Percentiles rank a stretch among this genome's conserved stretches.
phyloP scores from a whole-genome alignment of 352 stramenopile species.

The Pythium scleroteichum region DNA sequence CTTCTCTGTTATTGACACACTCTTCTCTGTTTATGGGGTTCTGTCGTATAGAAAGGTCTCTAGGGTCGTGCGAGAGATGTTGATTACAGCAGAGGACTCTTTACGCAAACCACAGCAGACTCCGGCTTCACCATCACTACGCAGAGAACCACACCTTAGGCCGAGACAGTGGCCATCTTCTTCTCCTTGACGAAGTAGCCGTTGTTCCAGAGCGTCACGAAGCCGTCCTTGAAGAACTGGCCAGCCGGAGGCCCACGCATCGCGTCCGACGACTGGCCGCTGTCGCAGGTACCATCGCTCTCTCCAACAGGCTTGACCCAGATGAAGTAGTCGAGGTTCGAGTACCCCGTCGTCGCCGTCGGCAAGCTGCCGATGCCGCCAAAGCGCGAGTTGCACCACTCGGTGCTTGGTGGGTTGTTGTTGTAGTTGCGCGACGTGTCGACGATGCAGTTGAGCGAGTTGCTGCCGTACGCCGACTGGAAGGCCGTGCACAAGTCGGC shows the following conservation, averaged over 20 bases:
- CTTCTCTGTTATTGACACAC: too few species aligned
- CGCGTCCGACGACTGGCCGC: slow-evolving; percentile 39
- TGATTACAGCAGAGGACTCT: too few species aligned
- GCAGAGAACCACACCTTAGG: too few species aligned
- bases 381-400: slow-evolving; percentile 72
- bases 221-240: slow-evolving; percentile 57
- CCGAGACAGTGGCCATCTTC: slow-evolving; percentile 15
- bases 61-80: too few species aligned
- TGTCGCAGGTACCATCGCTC: slow-evolving; percentile 30
- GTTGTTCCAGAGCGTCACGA: slow-evolving; percentile 68
- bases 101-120: too few species aligned
- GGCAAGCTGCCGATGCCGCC: slow-evolving; percentile 54
- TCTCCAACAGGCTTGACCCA: slow-evolving; percentile 71
- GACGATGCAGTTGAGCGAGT: slow-evolving; percentile 54
- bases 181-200: slow-evolving; percentile 57
- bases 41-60: too few species aligned
- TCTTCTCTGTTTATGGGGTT: too few species aligned
- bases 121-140: too few species aligned
- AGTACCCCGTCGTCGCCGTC: slow-evolving; percentile 45
- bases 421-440: slow-evolving; percentile 69
- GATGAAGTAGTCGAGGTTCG: slow-evolving; percentile 67
- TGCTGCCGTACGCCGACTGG: slow-evolving; percentile 43
- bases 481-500: slow-evolving; percentile 55
- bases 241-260: slow-evolving; percentile 53
- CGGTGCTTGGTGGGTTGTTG: slow-evolving; percentile 35